phyloP scores from a whole-genome alignment of 2,329 filamentous ascomycete genomes.

The Bipolaris bicolor region DNA sequence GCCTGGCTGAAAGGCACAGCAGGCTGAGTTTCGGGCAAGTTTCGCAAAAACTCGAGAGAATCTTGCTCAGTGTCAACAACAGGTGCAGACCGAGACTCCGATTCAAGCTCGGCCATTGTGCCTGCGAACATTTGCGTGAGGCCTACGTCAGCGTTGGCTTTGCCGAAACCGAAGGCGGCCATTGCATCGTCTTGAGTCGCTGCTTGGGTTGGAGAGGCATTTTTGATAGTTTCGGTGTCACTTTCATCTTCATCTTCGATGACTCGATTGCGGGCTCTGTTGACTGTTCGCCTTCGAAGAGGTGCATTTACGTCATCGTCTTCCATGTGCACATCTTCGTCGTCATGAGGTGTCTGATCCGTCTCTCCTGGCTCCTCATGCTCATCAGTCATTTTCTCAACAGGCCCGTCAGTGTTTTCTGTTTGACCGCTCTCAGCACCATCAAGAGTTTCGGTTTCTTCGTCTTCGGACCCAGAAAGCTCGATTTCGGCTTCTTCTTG shows the following conservation, averaged over 20 bases:
- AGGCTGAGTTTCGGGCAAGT: slow-evolving; percentile 64
- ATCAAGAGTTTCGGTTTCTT: slow-evolving; percentile 35
- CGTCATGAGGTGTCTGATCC: slow-evolving; percentile 17
- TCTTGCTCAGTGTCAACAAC: slow-evolving; percentile 51
- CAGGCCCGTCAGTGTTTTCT: slow-evolving; percentile 38
- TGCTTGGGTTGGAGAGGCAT: slow-evolving; percentile 31
- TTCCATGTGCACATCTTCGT: slow-evolving; percentile 52
- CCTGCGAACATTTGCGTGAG: slow-evolving; percentile 90
- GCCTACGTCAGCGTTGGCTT: slow-evolving; percentile 61
- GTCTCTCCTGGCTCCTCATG: slow-evolving; percentile 35
- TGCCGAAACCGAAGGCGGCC: slow-evolving; percentile 50
- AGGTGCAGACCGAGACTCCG: slow-evolving; percentile 43
- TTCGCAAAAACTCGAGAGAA: slow-evolving; percentile 58
- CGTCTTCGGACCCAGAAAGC: slow-evolving; percentile 38
- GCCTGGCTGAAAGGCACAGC: slow-evolving; percentile 63
- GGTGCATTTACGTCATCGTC: slow-evolving; percentile 56
- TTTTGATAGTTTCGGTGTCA: slow-evolving; percentile 24
- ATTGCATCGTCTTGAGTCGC: slow-evolving; percentile 39
- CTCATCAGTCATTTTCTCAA: slow-evolving; percentile 53
- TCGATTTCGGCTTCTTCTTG: slow-evolving; percentile 38
- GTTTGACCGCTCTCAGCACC: slow-evolving; percentile 20
- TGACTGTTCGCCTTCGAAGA: slow-evolving; percentile 57
- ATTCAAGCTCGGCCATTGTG: slow-evolving; percentile 74
- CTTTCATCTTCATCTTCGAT: slow-evolving; percentile 67
- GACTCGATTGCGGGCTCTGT: slow-evolving; percentile 59